Evolutionary conservation across 2,329 filamentous ascomycete genomes (phyloP).

Genomic region (Nannizziopsis arthrosporioides): DNA sequence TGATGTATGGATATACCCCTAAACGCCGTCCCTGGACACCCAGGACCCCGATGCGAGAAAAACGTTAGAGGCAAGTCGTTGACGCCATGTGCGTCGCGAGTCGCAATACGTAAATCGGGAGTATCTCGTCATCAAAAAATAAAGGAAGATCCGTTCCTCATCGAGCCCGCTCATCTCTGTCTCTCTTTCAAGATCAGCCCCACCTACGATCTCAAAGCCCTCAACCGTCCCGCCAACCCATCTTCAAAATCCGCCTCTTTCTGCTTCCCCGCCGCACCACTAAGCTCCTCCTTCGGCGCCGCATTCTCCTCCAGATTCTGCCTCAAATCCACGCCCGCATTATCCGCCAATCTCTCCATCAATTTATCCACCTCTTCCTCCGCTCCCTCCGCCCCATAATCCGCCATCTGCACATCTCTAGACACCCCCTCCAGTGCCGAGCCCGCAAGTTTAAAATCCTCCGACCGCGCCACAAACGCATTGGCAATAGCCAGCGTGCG

Average conservation of each 20-base stretch:
- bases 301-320: slow-evolving; percentile 29
- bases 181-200: not conserved
- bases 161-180: too few relatives aligned
- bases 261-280: slow-evolving; percentile 30
- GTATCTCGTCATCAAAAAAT: too few relatives aligned
- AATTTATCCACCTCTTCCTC: slow-evolving; percentile 30
- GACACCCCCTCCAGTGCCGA: slow-evolving; percentile 33
- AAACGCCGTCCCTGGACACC: slow-evolving; percentile 1
- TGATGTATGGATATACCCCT: not conserved
- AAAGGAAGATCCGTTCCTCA: too few relatives aligned
- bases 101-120: too few relatives aligned
- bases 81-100: too few relatives aligned
- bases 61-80: not conserved
- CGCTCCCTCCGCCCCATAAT: slow-evolving; percentile 34
- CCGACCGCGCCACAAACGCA: slow-evolving; percentile 31
- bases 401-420: slow-evolving; percentile 32
- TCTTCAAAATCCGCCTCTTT: slow-evolving; percentile 31
- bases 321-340: slow-evolving; percentile 34
- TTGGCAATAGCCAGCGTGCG: slow-evolving; percentile 33
- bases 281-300: slow-evolving; percentile 31
- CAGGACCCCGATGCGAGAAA: not conserved
- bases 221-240: slow-evolving; percentile 31
- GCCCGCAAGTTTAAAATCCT: slow-evolving; percentile 36
- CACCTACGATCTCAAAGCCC: slow-evolving; percentile 29
- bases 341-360: slow-evolving; percentile 36